Conservation (phyloP, 345 rosid genomes). For the Theobroma cacao region DNA sequence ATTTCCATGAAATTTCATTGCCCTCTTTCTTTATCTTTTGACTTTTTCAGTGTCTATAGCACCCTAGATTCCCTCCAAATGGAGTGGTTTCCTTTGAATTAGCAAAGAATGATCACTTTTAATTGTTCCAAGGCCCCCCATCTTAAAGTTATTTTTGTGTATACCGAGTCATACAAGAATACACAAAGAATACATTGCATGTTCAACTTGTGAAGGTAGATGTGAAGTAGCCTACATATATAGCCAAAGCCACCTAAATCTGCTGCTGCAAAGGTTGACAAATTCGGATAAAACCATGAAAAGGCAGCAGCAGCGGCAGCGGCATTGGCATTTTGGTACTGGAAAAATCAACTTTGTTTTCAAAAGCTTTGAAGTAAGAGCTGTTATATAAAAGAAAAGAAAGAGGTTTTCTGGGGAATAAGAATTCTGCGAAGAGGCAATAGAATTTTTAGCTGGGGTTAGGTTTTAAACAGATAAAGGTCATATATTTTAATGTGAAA, state of each 20-base stretch:
- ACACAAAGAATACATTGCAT: background rate
- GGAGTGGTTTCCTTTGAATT: constrained; percentile 12
- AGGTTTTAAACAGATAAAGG: constrained; percentile 25
- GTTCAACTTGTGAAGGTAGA: background rate
- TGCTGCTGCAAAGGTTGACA: constrained; percentile 1
- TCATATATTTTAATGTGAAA: constrained; percentile 18
- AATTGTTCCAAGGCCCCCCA: background rate
- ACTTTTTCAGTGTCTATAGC: constrained; percentile 19
- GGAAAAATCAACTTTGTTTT: background rate
- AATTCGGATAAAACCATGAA: background rate
- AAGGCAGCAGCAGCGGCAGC: background rate
- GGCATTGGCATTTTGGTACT: too few relatives aligned
- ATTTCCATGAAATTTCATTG: constrained; percentile 18
- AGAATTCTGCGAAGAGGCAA: background rate
- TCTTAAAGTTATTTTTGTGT: background rate
- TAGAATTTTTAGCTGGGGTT: constrained; percentile 10
- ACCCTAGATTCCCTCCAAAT: constrained; percentile 29
- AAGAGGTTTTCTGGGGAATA: background rate
- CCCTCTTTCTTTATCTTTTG: constrained; percentile 22
- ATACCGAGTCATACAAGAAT: constrained; percentile 17
- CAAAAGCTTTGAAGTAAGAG: background rate
- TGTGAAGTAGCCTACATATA: background rate
- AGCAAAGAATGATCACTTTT: background rate
- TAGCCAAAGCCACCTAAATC: constrained; percentile 3
- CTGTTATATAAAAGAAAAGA: background rate